phyloP scores from a whole-genome alignment of 2,329 filamentous ascomycete genomes.

The Xylariaceae sp. region DNA sequence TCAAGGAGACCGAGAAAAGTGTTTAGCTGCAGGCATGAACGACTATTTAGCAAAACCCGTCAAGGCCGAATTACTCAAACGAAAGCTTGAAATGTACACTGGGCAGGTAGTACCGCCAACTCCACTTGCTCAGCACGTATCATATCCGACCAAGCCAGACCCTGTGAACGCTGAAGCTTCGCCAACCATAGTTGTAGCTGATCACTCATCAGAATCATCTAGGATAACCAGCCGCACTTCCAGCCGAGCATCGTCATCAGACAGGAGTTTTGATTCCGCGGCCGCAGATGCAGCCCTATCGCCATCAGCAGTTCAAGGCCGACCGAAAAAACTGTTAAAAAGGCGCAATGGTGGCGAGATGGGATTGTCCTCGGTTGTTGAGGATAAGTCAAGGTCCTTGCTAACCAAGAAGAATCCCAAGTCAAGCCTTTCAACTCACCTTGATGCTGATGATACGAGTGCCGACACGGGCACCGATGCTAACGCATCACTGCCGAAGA shows the following conservation, averaged over 20 bases:
- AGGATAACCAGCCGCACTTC: slow-evolving; percentile 40
- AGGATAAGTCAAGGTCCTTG: slow-evolving; percentile 45
- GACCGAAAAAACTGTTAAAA: slow-evolving; percentile 52
- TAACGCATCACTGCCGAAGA: neutral
- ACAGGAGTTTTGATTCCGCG: slow-evolving; percentile 37
- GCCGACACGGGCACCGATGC: neutral
- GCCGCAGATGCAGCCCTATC: slow-evolving; percentile 8
- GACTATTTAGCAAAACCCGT: slow-evolving; percentile 97
- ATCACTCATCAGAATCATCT: slow-evolving; percentile 28
- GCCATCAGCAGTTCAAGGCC: slow-evolving; percentile 33
- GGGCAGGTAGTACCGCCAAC: slow-evolving; percentile 44
- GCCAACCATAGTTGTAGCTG: slow-evolving; percentile 32
- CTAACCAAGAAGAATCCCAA: slow-evolving; percentile 47
- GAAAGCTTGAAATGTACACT: slow-evolving; percentile 73
- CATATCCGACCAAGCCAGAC: slow-evolving; percentile 29
- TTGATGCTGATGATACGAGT: slow-evolving; percentile 12
- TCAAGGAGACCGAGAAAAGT: slow-evolving; percentile 92
- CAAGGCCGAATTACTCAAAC: slow-evolving; percentile 83
- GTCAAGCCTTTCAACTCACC: slow-evolving; percentile 36
- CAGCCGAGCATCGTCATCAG: slow-evolving; percentile 45
- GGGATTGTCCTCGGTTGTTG: slow-evolving; percentile 24
- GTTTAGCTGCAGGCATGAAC: slow-evolving; percentile 95
- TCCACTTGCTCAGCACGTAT: slow-evolving; percentile 30
- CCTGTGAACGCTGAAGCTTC: slow-evolving; percentile 19
- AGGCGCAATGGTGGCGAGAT: slow-evolving; percentile 47